These are phyloP conservation scores for Saccharomycopsis microspora DNA, from an alignment of 805 yeast genomes.

Conservation along the genomic window DNA sequence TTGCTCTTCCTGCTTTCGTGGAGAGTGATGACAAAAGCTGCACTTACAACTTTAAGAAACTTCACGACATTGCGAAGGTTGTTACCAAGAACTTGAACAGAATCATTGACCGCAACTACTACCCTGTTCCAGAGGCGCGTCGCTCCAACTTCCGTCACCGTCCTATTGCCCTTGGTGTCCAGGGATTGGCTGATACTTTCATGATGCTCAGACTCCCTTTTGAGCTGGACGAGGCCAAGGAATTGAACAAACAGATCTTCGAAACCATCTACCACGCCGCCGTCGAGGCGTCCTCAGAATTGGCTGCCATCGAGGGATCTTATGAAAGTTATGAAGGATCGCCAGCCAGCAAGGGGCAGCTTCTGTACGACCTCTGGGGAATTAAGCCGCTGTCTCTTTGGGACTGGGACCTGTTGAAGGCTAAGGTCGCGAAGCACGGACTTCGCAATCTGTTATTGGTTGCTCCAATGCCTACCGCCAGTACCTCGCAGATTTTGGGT, in stretches of 20 bases:
- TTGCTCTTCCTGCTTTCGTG: conserved; percentile 77
- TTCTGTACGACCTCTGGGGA: conserved; percentile 86
- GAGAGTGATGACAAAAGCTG: conserved; percentile 32
- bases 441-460: conserved; percentile 78
- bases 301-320: conserved; percentile 58
- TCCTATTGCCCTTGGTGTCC: conserved; percentile 97
- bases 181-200: conserved; percentile 88
- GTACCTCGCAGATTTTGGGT: conserved; percentile 92
- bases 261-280: conserved; percentile 96
- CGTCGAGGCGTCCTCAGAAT: conserved; percentile 74
- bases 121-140: conserved; percentile 73
- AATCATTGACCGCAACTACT: conserved; percentile 75
- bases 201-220: conserved; percentile 74
- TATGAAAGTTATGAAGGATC: conserved; percentile 74
- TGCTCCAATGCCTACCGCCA: conserved; percentile 98
- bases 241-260: conserved; percentile 72
- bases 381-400: conserved; percentile 67
- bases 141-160: conserved; percentile 72
- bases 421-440: conserved; percentile 49
- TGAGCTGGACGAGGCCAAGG: conserved; percentile 70
- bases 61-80: conserved; percentile 71
- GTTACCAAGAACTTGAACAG: conserved; percentile 68
- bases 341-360: conserved; percentile 76
- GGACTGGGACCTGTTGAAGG: conserved; percentile 75
- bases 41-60: conserved; percentile 57